These are phyloP conservation scores for Pholiota adiposa DNA, from an alignment of 1,284 basidiomycete genomes.

Conservation along the genomic window DNA sequence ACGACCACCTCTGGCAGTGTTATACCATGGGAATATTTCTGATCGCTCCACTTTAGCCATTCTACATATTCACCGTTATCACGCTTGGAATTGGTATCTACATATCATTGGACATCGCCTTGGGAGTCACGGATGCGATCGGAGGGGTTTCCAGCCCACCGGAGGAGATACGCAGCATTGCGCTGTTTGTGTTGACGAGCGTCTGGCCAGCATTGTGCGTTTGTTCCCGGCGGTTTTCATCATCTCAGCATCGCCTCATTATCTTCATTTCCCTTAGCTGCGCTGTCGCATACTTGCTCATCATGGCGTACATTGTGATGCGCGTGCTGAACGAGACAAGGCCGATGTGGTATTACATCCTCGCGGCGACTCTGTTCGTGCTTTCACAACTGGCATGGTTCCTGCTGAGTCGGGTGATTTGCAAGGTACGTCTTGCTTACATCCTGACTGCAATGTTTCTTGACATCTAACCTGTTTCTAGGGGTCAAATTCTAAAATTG, in stretches of 20 bases:
- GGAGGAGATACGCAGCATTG: constrained; percentile 58
- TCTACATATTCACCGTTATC: constrained; percentile 58
- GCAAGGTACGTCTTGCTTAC: constrained; percentile 49
- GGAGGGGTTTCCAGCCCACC: constrained; percentile 61
- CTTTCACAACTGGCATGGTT: constrained; percentile 80
- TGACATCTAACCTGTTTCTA: constrained; percentile 25
- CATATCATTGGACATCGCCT: constrained; percentile 77
- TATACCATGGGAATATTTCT: neutral
- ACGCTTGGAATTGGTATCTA: constrained; percentile 78
- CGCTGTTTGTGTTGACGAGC: constrained; percentile 79
- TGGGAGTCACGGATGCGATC: constrained; percentile 65
- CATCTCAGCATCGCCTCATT: neutral
- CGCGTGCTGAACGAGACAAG: constrained; percentile 70
- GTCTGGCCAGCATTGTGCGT: constrained; percentile 85
- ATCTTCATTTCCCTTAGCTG: constrained; percentile 47
- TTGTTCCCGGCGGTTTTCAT: constrained; percentile 4
- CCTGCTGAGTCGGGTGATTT: constrained; percentile 76
- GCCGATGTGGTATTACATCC: constrained; percentile 73
- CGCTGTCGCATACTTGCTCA: constrained; percentile 62
- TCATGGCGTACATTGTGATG: constrained; percentile 81
- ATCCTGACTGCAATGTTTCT: neutral
- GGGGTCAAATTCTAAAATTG: constrained; percentile 69
- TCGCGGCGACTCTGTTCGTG: constrained; percentile 71
- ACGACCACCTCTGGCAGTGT: too few species aligned
- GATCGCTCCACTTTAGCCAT: constrained; percentile 49